These are phyloP conservation scores for Mortierella polycephala DNA, from an alignment of 371 early-diverging fungal genomes.

Conservation along the genomic window DNA sequence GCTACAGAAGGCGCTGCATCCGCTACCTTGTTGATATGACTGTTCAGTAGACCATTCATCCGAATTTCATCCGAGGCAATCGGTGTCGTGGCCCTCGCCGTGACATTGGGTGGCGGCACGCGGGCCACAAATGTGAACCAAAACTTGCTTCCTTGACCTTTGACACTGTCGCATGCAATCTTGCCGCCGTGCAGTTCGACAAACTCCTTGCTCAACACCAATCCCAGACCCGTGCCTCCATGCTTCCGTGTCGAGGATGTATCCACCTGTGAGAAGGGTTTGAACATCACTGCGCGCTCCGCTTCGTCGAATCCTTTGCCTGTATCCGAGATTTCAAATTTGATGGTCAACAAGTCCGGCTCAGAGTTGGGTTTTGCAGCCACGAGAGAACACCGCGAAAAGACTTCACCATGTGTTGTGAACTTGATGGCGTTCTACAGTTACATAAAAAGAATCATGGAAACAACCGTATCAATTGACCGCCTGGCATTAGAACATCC, in stretches of 20 bases:
- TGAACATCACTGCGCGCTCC: slow-evolving; percentile 74
- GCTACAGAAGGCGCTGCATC: background rate
- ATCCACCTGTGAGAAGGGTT: slow-evolving; percentile 75
- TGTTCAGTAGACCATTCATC: slow-evolving; percentile 12
- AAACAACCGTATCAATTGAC: background rate
- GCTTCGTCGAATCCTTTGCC: slow-evolving; percentile 71
- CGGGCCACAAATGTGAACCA: slow-evolving; percentile 69
- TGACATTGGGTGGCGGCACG: slow-evolving; percentile 59
- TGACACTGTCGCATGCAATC: slow-evolving; percentile 67
- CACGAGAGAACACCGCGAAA: slow-evolving; percentile 66
- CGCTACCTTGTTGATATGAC: background rate
- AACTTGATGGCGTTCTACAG: slow-evolving; percentile 76
- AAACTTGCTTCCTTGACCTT: slow-evolving; percentile 71
- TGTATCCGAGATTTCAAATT: slow-evolving; percentile 74
- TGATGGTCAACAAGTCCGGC: slow-evolving; percentile 52
- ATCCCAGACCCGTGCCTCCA: slow-evolving; percentile 74
- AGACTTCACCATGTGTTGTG: slow-evolving; percentile 70
- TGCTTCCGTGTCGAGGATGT: slow-evolving; percentile 74
- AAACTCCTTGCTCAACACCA: slow-evolving; percentile 69
- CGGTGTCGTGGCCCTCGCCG: slow-evolving; percentile 67
- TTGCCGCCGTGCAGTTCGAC: slow-evolving; percentile 72
- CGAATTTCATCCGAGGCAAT: slow-evolving; percentile 20
- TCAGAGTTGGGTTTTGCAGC: slow-evolving; percentile 23
- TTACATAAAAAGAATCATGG: background rate
- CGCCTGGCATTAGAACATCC: no score